Evolutionary conservation across 306 rosid species (phyloP), one percentile per base, ranked within the genome.

Genomic region (Vigna angularis): DNA sequence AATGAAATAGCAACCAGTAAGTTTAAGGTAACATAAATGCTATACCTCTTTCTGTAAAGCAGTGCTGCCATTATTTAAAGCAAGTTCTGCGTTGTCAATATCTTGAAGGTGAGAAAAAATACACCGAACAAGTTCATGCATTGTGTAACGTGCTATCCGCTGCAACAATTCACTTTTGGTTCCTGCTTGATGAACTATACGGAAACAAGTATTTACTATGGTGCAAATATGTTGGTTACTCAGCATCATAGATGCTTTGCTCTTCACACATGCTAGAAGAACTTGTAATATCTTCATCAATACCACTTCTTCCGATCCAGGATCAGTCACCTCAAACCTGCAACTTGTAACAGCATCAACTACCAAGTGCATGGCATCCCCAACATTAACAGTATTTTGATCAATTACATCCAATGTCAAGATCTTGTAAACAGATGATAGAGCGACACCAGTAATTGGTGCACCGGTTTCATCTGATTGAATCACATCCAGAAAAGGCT

Each of bases 261-360:
- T 91, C 88, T 90, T 96, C 89, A 91, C 81, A 87, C 98, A 96
- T 65, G 98, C 94, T 70, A 96, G 88, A 77, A 96, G 94, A 84
- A 93, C 96, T 87, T 96, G 99, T 15, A 96, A 84, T 85, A 93
- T 96, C 87, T 91, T 96, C 98, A 91, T 91, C 67, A 96, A 79
- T 22, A 93, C 97, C 79, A 93, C 97, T 88, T 93, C 98, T 84
- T 96, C 99, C 42, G 98, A 93, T 81, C 89, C 97, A 80, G 99
- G 96, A 90, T 96, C 99, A 53, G 97, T 96, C 85, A 96, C 97
- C 86, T 96, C 98, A 86, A 96, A 96, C 79, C 99, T 87, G 84
- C 99, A 96, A 66, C 99, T 93, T 28, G 98, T 93, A 74, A 93
- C 90, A 75, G 97, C 97, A 84, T 96, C 99, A 74, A 96, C 99